phyloP scores from a whole-genome alignment of 2,329 filamentous ascomycete genomes.

The Paramyrothecium sp. region DNA sequence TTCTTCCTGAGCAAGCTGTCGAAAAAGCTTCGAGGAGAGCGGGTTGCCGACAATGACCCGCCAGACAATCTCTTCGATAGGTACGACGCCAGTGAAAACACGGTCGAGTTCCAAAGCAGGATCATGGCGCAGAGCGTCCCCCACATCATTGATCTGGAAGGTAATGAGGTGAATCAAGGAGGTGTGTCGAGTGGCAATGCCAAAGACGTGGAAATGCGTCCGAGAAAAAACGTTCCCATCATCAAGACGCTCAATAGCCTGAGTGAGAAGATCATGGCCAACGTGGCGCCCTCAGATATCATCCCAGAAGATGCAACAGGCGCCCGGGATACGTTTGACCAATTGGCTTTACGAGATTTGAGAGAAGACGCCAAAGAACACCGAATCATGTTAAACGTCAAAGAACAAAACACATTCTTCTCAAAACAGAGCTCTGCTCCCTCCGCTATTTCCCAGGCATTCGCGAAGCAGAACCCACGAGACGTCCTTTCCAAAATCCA shows the following conservation, averaged over 20 bases:
- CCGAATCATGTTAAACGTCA: conserved; percentile 81
- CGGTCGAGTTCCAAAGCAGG: conserved; percentile 48
- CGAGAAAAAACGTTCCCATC: conserved; percentile 78
- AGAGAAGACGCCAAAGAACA: conserved; percentile 71
- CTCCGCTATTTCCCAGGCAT: conserved; percentile 48
- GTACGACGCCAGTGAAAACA: conserved; percentile 75
- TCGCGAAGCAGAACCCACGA: conserved; percentile 67
- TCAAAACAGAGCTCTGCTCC: conserved; percentile 53
- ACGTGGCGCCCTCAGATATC: conserved; percentile 76
- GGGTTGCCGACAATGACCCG: conserved; percentile 73
- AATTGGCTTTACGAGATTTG: conserved; percentile 78
- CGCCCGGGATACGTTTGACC: conserved; percentile 71
- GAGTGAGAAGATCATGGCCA: conserved; percentile 89
- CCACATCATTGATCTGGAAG: conserved; percentile 87
- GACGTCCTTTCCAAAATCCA: conserved; percentile 66
- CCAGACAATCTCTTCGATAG: conserved; percentile 80
- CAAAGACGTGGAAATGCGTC: conserved; percentile 88
- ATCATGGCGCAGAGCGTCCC: conserved; percentile 69
- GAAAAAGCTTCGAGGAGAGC: conserved; percentile 89
- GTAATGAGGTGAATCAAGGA: conserved; percentile 93
- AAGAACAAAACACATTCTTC: conserved; percentile 83
- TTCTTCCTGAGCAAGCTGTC: conserved; percentile 91
- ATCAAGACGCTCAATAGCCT: conserved; percentile 85
- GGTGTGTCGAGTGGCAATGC: conserved; percentile 78
- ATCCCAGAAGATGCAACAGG: conserved; percentile 57